phyloP scores from a whole-genome alignment of 331 rosid genomes.

The Erythrophleum ivorense region DNA sequence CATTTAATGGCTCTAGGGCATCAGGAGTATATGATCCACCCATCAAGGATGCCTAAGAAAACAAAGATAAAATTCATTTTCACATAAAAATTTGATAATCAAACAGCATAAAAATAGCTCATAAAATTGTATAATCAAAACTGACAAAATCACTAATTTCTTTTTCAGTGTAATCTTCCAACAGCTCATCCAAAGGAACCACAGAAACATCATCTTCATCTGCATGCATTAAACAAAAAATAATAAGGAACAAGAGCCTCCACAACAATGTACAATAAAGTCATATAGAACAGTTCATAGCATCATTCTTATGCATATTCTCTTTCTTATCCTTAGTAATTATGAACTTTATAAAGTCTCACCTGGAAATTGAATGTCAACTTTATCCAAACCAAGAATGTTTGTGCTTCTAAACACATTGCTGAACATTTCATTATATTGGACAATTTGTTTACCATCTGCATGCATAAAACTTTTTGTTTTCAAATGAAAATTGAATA shows the following conservation, averaged over 20 bases:
- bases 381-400: slow-evolving; percentile 53
- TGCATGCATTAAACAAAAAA: slow-evolving; percentile 41
- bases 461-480: slow-evolving; percentile 37
- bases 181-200: slow-evolving; percentile 66
- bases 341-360: slow-evolving; percentile 30
- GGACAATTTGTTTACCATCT: slow-evolving; percentile 59
- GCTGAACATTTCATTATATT: slow-evolving; percentile 55
- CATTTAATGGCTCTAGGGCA: slow-evolving; percentile 61
- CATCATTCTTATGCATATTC: slow-evolving; percentile 25
- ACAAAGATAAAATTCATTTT: slow-evolving; percentile 36
- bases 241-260: slow-evolving; percentile 16
- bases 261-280: slow-evolving; percentile 15
- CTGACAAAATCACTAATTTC: slow-evolving; percentile 72
- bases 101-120: slow-evolving; percentile 27
- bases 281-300: slow-evolving; percentile 18
- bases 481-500: slow-evolving; percentile 19
- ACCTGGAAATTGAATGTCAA: slow-evolving; percentile 77
- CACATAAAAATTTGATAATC: slow-evolving; percentile 30
- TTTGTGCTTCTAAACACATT: slow-evolving; percentile 50
- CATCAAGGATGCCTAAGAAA: slow-evolving; percentile 76
- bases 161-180: slow-evolving; percentile 52
- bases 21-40: slow-evolving; percentile 80
- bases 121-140: slow-evolving; percentile 32
- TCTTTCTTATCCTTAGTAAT: not conserved
- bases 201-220: slow-evolving; percentile 64